Conservation (phyloP, 2,329 filamentous ascomycete species). For the Monilinia laxa region DNA sequence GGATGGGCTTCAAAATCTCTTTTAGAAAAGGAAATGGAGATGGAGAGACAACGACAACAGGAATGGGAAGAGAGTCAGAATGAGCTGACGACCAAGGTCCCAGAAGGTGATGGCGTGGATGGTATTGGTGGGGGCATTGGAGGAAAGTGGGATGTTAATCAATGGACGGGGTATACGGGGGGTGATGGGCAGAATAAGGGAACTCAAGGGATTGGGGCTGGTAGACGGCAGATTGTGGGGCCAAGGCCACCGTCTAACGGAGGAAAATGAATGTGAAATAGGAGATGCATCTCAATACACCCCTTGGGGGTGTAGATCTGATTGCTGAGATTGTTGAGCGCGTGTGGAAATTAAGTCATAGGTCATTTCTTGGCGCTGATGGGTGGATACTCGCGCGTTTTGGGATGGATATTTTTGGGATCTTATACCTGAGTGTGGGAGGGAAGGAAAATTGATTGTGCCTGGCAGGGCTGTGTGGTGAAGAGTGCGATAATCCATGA, state of each 20-base stretch:
- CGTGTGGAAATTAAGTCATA: background rate
- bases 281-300: background rate
- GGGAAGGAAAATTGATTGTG: background rate
- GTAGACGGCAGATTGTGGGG: constrained; percentile 75
- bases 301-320: no score
- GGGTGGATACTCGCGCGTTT: constrained; percentile 4
- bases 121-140: constrained; percentile 66
- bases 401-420: constrained; percentile 14
- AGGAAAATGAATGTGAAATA: constrained; percentile 1
- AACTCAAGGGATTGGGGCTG: constrained; percentile 63
- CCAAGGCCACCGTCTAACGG: constrained; percentile 57
- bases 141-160: constrained; percentile 63
- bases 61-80: constrained; percentile 74
- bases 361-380: background rate
- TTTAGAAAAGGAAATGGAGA: constrained; percentile 60
- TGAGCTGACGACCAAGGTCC: constrained; percentile 51
- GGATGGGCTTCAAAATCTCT: constrained; percentile 56
- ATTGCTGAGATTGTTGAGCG: background rate
- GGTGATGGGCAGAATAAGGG: constrained; percentile 73
- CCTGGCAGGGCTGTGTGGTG: background rate
- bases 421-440: background rate
- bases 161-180: constrained; percentile 67
- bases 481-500: background rate
- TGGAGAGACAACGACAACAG: constrained; percentile 56
- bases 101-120: constrained; percentile 52